A percentile compares a stretch with the other conserved stretches of the same genome.
phyloP scores from a whole-genome alignment of 768 basidiomycete genomes.

The Hericium rajendrae region DNA sequence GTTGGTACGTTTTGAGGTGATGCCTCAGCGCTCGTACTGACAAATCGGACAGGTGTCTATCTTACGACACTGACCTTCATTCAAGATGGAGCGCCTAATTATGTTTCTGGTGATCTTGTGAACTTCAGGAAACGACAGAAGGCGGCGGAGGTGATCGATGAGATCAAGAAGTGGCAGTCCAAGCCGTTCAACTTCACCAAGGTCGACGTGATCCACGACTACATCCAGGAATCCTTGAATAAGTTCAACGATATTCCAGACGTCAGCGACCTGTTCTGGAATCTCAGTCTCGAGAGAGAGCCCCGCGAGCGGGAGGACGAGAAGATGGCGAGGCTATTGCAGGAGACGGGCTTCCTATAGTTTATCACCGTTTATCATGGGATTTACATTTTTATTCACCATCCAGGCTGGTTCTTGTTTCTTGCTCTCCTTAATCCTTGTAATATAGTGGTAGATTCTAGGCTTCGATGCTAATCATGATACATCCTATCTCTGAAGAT shows the following conservation, averaged over 20 bases:
- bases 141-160: constrained; percentile 92
- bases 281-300: constrained; percentile 77
- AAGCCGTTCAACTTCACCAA: constrained; percentile 78
- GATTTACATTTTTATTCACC: too few species aligned
- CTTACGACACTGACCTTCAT: constrained; percentile 96
- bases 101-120: constrained; percentile 65
- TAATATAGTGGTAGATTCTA: too few species aligned
- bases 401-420: neutral
- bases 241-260: constrained; percentile 60
- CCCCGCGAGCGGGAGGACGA: constrained; percentile 94
- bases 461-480: too few species aligned
- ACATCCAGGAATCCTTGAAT: constrained; percentile 70
- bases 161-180: constrained; percentile 94
- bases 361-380: neutral
- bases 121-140: constrained; percentile 96
- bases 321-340: constrained; percentile 85
- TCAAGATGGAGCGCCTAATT: constrained; percentile 91
- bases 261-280: constrained; percentile 74
- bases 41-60: constrained; percentile 64
- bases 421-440: too few species aligned
- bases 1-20: constrained; percentile 49
- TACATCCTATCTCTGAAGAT: too few species aligned
- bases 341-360: constrained; percentile 81
- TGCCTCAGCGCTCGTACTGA: too few species aligned
- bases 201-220: constrained; percentile 57